Evolutionary conservation across 2,329 filamentous ascomycete genomes (phyloP).

Genomic region (Ophiostoma novo-ulmi): DNA sequence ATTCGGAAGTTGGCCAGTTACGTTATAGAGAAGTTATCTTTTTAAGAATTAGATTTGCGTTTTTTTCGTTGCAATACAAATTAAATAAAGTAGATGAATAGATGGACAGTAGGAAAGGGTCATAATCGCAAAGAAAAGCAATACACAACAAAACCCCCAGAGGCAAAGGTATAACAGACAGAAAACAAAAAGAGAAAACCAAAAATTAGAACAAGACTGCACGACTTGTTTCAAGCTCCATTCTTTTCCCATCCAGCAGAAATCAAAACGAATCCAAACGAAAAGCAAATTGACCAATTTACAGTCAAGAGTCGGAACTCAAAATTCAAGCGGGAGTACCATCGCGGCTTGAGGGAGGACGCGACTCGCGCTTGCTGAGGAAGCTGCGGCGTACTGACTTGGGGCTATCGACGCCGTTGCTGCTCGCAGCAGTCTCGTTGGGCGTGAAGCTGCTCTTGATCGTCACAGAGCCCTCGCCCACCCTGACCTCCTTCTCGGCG

Average conservation of each 20-base stretch:
- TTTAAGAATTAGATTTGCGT: neutral
- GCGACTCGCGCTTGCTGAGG: slow-evolving; percentile 43
- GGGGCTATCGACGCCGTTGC: slow-evolving; percentile 40
- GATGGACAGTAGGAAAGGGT: slow-evolving; percentile 9
- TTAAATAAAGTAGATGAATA: neutral
- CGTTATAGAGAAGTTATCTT: no score
- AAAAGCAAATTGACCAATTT: neutral
- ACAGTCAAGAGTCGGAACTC: slow-evolving; percentile 5
- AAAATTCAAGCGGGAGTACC: slow-evolving; percentile 33
- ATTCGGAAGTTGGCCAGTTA: no score
- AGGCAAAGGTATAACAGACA: neutral
- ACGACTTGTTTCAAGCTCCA: neutral
- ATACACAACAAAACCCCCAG: neutral
- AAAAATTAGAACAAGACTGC: neutral
- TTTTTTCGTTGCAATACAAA: neutral
- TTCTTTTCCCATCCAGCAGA: slow-evolving; percentile 7
- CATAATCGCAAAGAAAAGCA: neutral
- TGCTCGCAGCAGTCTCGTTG: slow-evolving; percentile 35
- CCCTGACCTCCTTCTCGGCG: slow-evolving; percentile 65
- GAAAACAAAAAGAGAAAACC: neutral
- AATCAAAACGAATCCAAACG: neutral
- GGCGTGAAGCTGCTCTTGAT: slow-evolving; percentile 68
- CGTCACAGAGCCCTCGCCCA: slow-evolving; percentile 67
- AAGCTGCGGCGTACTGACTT: slow-evolving; percentile 50
- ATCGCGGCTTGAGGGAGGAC: slow-evolving; percentile 42